Conservation (phyloP, 768 basidiomycete species). For the Lactarius psammicola region DNA sequence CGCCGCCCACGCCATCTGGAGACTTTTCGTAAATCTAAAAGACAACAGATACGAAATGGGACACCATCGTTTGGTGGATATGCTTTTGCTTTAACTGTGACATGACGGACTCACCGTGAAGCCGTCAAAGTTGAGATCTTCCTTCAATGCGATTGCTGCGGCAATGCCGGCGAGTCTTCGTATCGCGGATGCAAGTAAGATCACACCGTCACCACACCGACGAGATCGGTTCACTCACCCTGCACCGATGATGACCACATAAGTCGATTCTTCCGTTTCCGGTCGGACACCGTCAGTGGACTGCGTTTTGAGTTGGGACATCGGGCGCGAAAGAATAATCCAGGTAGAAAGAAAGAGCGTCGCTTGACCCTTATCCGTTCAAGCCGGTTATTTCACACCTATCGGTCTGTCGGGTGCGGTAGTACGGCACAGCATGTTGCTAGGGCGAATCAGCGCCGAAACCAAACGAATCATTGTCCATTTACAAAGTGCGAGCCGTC, state of each 20-base stretch:
- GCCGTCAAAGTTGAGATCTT: slow-evolving; percentile 33
- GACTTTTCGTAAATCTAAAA: slow-evolving; percentile 38
- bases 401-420: neutral
- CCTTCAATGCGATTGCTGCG: slow-evolving; percentile 36
- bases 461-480: neutral
- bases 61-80: neutral
- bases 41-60: neutral
- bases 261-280: slow-evolving; percentile 17
- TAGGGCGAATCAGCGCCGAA: neutral
- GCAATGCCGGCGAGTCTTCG: slow-evolving; percentile 35
- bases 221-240: slow-evolving; percentile 28
- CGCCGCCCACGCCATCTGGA: slow-evolving; percentile 32
- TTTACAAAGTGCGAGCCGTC: neutral
- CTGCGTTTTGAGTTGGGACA: neutral
- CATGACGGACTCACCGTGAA: slow-evolving; percentile 35
- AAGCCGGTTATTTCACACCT: neutral
- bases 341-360: neutral
- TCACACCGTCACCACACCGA: neutral
- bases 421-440: neutral
- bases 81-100: neutral
- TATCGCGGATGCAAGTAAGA: neutral
- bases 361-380: neutral
- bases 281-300: slow-evolving; percentile 8
- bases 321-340: neutral
- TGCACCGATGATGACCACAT: slow-evolving; percentile 32